Conservation (phyloP, 2,329 filamentous ascomycete genomes). For the Nothophoma quercina region DNA sequence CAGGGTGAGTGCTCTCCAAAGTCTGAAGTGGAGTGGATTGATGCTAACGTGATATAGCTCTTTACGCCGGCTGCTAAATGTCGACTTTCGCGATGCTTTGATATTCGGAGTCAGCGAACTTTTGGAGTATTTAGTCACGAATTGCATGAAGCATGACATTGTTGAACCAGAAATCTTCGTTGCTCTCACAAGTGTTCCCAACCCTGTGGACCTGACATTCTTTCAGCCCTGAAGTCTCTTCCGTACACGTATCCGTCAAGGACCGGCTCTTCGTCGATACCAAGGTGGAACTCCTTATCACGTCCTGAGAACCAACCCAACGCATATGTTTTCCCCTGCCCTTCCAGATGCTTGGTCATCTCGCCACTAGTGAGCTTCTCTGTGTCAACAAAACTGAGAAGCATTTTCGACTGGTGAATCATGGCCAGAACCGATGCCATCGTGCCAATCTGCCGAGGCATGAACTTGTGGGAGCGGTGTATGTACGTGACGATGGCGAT, state of each 20-base stretch:
- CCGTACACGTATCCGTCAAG: slow-evolving; percentile 71
- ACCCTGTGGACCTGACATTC: slow-evolving; percentile 38
- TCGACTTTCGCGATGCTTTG: neutral
- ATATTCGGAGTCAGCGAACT: too few species aligned
- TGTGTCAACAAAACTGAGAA: slow-evolving; percentile 75
- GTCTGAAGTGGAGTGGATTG: too few species aligned
- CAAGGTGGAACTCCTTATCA: slow-evolving; percentile 77
- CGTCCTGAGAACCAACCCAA: slow-evolving; percentile 79
- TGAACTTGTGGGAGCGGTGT: slow-evolving; percentile 71
- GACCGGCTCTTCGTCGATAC: slow-evolving; percentile 79
- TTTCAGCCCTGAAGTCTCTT: slow-evolving; percentile 46
- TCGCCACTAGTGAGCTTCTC: slow-evolving; percentile 66
- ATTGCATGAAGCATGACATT: neutral
- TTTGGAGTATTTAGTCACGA: too few species aligned
- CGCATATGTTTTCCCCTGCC: slow-evolving; percentile 72
- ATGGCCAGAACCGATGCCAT: slow-evolving; percentile 79
- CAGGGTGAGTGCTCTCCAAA: slow-evolving; percentile 18
- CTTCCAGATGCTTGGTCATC: slow-evolving; percentile 69
- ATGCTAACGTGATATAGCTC: slow-evolving; percentile 1
- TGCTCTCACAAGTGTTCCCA: slow-evolving; percentile 31
- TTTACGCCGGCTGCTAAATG: slow-evolving; percentile 7
- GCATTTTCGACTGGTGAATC: slow-evolving; percentile 82
- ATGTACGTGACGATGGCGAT: slow-evolving; percentile 68
- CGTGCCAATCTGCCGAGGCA: slow-evolving; percentile 79
- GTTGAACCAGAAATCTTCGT: neutral